Percentiles rank a stretch among this genome's conserved stretches.
phyloP scores from a whole-genome alignment of 2,329 filamentous ascomycete species.

The Davidsoniella australis region DNA sequence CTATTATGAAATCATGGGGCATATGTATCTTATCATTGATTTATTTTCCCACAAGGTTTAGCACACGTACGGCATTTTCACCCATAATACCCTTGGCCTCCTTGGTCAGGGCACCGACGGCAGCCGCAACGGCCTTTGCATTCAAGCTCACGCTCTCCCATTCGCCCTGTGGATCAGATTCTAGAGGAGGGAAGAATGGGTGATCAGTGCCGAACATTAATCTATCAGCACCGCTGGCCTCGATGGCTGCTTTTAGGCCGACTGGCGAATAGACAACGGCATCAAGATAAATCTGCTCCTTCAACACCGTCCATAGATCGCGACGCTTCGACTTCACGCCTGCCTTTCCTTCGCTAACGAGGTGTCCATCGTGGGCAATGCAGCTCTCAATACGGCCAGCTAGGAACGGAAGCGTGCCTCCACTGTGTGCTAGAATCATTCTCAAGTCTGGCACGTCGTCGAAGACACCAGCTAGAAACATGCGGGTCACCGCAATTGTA shows the following conservation, averaged over 20 bases:
- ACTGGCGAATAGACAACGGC: slow-evolving; percentile 70
- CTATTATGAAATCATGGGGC: background rate
- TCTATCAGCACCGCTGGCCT: slow-evolving; percentile 49
- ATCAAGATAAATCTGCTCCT: slow-evolving; percentile 70
- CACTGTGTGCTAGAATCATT: slow-evolving; percentile 73
- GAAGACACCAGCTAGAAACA: slow-evolving; percentile 77
- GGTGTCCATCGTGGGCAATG: slow-evolving; percentile 62
- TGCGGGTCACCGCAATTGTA: slow-evolving; percentile 72
- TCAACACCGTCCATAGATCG: slow-evolving; percentile 38
- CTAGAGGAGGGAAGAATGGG: slow-evolving; percentile 68
- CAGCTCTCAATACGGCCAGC: slow-evolving; percentile 81
- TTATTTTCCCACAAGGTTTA: slow-evolving; percentile 18
- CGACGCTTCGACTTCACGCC: slow-evolving; percentile 24
- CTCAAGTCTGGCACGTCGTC: slow-evolving; percentile 52
- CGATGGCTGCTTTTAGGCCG: slow-evolving; percentile 52
- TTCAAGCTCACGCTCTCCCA: slow-evolving; percentile 51
- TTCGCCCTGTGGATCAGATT: slow-evolving; percentile 40
- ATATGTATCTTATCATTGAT: background rate
- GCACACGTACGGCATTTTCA: slow-evolving; percentile 37
- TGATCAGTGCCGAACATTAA: slow-evolving; percentile 72
- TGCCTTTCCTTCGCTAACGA: slow-evolving; percentile 45
- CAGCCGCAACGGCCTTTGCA: slow-evolving; percentile 33
- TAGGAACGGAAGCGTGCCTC: slow-evolving; percentile 75
- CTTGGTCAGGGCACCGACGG: slow-evolving; percentile 29
- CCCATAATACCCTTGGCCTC: slow-evolving; percentile 39